Evolutionary conservation across 2,329 filamentous ascomycete genomes (phyloP).

Genomic region (Alternaria longipes): DNA sequence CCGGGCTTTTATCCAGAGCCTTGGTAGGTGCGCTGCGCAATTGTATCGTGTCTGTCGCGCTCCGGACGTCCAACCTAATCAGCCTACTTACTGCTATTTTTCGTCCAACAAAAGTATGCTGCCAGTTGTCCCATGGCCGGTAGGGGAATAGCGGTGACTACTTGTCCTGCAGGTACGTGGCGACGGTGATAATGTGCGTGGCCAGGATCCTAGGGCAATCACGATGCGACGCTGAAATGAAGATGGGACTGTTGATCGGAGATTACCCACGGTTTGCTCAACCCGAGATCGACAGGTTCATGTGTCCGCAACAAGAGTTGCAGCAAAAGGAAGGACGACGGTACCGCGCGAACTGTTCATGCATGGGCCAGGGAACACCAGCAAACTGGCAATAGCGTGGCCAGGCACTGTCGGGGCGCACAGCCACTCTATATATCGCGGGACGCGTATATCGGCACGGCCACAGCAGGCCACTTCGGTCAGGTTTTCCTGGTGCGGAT

Average conservation of each 20-base stretch:
- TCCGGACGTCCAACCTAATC: neutral
- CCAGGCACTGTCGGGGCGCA: constrained; percentile 1
- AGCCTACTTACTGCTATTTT: neutral
- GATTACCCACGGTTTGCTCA: neutral
- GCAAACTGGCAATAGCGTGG: neutral
- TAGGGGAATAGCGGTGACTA: constrained; percentile 7
- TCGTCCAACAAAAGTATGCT: neutral
- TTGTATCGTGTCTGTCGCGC: constrained; percentile 4
- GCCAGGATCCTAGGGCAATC: neutral
- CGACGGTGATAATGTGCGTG: constrained; percentile 1
- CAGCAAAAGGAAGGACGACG: constrained; percentile 1
- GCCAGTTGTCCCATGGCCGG: neutral
- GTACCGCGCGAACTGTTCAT: constrained; percentile 6
- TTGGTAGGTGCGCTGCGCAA: constrained; percentile 3
- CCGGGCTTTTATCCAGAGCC: constrained; percentile 5
- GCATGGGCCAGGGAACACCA: neutral
- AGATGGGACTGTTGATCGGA: constrained; percentile 6
- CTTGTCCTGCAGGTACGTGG: constrained; percentile 17
- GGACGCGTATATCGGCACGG: constrained; percentile 14
- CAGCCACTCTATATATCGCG: neutral
- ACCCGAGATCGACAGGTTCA: constrained; percentile 2
- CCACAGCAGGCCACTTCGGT: neutral
- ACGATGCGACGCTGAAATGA: neutral
- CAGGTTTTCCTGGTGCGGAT: constrained; percentile 13
- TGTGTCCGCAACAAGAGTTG: constrained; percentile 2